These are phyloP conservation scores for Fusarium verrucosum DNA, from an alignment of 2,329 filamentous ascomycete species.

Conservation along the genomic window DNA sequence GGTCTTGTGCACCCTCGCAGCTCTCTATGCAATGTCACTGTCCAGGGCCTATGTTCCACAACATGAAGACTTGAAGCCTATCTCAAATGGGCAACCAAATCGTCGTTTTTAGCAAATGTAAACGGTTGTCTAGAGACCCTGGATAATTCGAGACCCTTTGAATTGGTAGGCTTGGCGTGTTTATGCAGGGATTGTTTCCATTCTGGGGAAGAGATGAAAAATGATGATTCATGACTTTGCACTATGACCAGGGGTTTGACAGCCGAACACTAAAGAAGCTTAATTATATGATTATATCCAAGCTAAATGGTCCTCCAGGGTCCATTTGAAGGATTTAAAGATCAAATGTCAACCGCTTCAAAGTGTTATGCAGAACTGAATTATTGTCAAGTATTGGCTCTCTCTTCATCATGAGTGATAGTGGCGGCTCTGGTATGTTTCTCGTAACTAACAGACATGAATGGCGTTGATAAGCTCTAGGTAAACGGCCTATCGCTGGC, in stretches of 20 bases:
- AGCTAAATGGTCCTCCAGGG: constrained; percentile 4
- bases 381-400: constrained; percentile 25
- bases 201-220: background rate
- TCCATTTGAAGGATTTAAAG: constrained; percentile 6
- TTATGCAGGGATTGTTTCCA: background rate
- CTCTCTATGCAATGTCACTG: background rate
- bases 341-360: background rate
- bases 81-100: constrained; percentile 32
- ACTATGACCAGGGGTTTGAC: constrained; percentile 1
- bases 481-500: constrained; percentile 40
- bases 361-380: background rate
- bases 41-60: background rate
- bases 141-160: background rate
- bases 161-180: background rate
- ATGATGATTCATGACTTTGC: constrained; percentile 41
- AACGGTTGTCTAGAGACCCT: constrained; percentile 9
- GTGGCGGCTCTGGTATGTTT: constrained; percentile 15
- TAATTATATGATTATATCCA: too few species aligned
- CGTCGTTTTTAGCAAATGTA: constrained; percentile 8
- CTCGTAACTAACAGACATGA: background rate
- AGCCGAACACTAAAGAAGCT: constrained; percentile 17
- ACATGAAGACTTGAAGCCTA: background rate
- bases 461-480: background rate
- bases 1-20: background rate
- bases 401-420: constrained; percentile 26